These are phyloP conservation scores for Diaporthe citri DNA, from an alignment of 2,329 filamentous ascomycete genomes.

Conservation along the genomic window DNA sequence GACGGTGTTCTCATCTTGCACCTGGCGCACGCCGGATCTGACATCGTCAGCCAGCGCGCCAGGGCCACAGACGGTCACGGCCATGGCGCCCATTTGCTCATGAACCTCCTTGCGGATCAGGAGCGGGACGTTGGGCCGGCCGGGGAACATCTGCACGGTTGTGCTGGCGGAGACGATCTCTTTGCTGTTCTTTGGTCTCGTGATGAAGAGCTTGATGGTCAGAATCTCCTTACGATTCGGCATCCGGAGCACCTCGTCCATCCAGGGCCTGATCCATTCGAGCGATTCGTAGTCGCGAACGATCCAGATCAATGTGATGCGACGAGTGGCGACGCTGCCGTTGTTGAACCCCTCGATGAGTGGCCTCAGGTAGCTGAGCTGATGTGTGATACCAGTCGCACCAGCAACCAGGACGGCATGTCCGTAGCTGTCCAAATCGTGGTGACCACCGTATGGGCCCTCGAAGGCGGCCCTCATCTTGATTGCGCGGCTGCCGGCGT, in stretches of 20 bases:
- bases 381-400: slow-evolving; percentile 95
- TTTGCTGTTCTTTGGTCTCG: slow-evolving; percentile 84
- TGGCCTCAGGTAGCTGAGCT: slow-evolving; percentile 87
- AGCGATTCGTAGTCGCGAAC: slow-evolving; percentile 90
- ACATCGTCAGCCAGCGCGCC: slow-evolving; percentile 83
- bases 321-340: slow-evolving; percentile 82
- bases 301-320: slow-evolving; percentile 90
- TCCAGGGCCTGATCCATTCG: slow-evolving; percentile 93
- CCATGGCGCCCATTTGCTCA: slow-evolving; percentile 88
- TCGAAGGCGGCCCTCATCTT: slow-evolving; percentile 82
- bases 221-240: slow-evolving; percentile 85
- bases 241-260: slow-evolving; percentile 80
- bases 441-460: slow-evolving; percentile 88
- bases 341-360: slow-evolving; percentile 77
- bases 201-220: slow-evolving; percentile 90
- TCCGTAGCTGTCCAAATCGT: slow-evolving; percentile 91
- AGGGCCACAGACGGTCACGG: slow-evolving; percentile 83
- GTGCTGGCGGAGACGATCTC: slow-evolving; percentile 82
- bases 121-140: slow-evolving; percentile 84
- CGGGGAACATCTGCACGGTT: slow-evolving; percentile 92
- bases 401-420: slow-evolving; percentile 92
- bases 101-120: slow-evolving; percentile 86
- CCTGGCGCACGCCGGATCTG: slow-evolving; percentile 73
- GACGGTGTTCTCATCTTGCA: slow-evolving; percentile 70
- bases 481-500: slow-evolving; percentile 65